These are phyloP conservation scores for Xylaria longipes DNA, from an alignment of 495 filamentous ascomycete genomes.

Conservation along the genomic window DNA sequence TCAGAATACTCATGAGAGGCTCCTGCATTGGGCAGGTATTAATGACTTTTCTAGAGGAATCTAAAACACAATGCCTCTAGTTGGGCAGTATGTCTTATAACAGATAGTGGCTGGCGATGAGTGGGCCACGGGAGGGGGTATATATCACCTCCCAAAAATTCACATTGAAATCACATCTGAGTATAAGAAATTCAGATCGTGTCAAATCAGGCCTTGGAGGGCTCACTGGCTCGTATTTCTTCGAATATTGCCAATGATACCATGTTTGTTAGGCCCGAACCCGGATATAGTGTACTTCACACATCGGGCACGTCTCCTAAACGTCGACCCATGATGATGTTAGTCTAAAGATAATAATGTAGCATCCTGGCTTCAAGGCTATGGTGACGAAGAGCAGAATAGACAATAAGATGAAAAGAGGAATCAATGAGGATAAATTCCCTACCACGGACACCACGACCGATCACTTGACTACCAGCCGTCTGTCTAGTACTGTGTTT, in stretches of 20 bases:
- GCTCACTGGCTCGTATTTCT: too few relatives aligned
- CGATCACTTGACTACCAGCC: background rate
- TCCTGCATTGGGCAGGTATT: background rate
- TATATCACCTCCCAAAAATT: too few relatives aligned
- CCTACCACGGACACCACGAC: background rate
- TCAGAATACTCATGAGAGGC: background rate
- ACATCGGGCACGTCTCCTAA: background rate
- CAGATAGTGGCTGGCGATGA: background rate
- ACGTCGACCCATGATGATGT: too few relatives aligned
- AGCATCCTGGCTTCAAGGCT: background rate
- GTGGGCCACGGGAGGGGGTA: too few relatives aligned
- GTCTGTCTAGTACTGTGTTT: background rate
- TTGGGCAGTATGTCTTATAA: background rate
- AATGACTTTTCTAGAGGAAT: background rate
- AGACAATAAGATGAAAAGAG: background rate
- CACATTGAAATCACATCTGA: too few relatives aligned
- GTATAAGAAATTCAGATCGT: background rate
- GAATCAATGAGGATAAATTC: background rate
- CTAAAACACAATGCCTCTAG: background rate
- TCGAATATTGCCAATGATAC: too few relatives aligned
- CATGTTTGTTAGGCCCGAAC: too few relatives aligned
- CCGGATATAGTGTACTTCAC: background rate
- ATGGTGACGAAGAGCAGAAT: background rate
- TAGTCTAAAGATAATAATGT: too few relatives aligned
- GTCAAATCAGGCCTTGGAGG: too few relatives aligned